These are phyloP conservation scores for Aspergillus neotritici DNA, from an alignment of 2,329 filamentous ascomycete species.

Conservation along the genomic window DNA sequence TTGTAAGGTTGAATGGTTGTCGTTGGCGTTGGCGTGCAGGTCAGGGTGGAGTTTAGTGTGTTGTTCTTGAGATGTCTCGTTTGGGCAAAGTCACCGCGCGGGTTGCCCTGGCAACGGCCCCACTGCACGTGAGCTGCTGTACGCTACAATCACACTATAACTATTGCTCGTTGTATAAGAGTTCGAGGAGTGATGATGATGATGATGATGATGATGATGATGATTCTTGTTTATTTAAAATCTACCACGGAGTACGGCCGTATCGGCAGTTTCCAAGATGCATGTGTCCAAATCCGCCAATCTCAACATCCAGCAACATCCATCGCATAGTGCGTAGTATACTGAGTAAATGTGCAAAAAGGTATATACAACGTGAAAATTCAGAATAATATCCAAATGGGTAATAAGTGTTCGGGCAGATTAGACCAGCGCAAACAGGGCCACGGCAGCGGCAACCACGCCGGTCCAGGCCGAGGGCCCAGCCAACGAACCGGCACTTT, in stretches of 20 bases:
- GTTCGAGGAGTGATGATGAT: too few relatives aligned
- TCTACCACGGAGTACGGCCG: too few relatives aligned
- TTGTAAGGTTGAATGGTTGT: background rate
- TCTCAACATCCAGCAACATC: too few relatives aligned
- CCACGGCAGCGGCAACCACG: conserved; percentile 1
- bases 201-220: too few relatives aligned
- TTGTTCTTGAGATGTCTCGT: conserved; percentile 6
- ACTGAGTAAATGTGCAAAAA: too few relatives aligned
- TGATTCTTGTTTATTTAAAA: too few relatives aligned
- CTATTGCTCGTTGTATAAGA: background rate
- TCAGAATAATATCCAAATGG: background rate
- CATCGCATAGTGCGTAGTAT: too few relatives aligned
- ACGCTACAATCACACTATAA: too few relatives aligned
- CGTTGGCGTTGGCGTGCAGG: conserved; percentile 2
- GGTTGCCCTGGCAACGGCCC: conserved; percentile 8
- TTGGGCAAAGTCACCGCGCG: conserved; percentile 2
- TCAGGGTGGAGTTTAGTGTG: background rate
- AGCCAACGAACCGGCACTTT: conserved; percentile 3
- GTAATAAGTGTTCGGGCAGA: too few relatives aligned
- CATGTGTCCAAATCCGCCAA: too few relatives aligned
- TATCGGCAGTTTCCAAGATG: too few relatives aligned
- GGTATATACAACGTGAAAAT: background rate
- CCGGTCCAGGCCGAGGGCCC: background rate
- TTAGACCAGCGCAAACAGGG: conserved; percentile 2
- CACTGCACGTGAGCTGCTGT: conserved; percentile 1